Percentiles rank a stretch among this genome's conserved stretches.
These are phyloP conservation scores for Elsinoe arachidis DNA, from an alignment of 2,329 filamentous ascomycete species.

Conservation along the genomic window DNA sequence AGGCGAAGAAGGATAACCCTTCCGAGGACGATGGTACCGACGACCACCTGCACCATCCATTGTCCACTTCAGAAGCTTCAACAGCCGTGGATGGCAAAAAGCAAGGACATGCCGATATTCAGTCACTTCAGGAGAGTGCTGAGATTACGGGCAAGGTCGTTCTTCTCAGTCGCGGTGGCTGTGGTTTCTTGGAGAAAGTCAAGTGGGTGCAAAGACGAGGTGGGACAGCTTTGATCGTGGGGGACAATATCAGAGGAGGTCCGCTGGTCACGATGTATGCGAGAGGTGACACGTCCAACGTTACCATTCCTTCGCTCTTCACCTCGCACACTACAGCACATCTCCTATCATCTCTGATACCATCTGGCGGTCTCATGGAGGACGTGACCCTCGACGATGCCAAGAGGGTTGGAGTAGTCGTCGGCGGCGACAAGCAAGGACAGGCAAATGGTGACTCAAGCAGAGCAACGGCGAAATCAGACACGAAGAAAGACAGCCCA, in stretches of 20 bases:
- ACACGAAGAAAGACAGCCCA: not conserved
- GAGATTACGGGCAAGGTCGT: constrained; percentile 93
- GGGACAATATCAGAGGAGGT: constrained; percentile 82
- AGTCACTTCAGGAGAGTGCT: constrained; percentile 80
- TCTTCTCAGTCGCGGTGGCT: constrained; percentile 82
- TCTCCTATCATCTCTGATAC: constrained; percentile 77
- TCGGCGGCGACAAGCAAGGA: constrained; percentile 17
- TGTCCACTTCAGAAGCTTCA: constrained; percentile 37
- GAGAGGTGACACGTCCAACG: constrained; percentile 88
- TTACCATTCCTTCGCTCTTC: constrained; percentile 89
- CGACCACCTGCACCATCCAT: constrained; percentile 63
- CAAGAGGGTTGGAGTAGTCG: constrained; percentile 38
- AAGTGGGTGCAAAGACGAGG: constrained; percentile 93
- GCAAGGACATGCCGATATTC: constrained; percentile 69
- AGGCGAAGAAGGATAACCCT: constrained; percentile 14
- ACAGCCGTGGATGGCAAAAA: constrained; percentile 28
- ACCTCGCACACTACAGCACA: constrained; percentile 93
- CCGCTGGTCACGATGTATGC: constrained; percentile 96
- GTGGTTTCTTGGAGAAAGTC: constrained; percentile 92
- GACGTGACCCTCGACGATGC: constrained; percentile 53
- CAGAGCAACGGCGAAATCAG: constrained; percentile 10
- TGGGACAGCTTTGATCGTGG: constrained; percentile 82
- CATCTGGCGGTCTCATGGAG: constrained; percentile 56
- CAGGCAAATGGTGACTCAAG: constrained; percentile 9
- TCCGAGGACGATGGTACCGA: constrained; percentile 67